These are phyloP conservation scores for Vitis hybrid DNA, from an alignment of 177 flowering plant genomes.

Conservation along the genomic window DNA sequence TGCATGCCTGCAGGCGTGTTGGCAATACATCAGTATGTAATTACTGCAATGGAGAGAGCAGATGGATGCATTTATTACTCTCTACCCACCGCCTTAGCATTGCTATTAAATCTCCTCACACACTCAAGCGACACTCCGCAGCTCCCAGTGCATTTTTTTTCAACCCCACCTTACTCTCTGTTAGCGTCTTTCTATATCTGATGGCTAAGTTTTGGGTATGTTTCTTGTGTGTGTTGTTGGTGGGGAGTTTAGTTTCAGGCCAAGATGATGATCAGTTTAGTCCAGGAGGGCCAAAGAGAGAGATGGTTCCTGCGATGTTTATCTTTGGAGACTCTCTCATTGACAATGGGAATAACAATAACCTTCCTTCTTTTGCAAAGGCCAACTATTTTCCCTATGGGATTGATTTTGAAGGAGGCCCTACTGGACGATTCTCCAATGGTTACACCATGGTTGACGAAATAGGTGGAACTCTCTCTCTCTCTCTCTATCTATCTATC, in stretches of 20 bases:
- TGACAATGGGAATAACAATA: slow-evolving; percentile 93
- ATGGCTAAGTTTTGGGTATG: neutral
- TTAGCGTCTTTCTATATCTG: neutral
- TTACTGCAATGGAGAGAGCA: slow-evolving; percentile 10
- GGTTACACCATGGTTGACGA: slow-evolving; percentile 91
- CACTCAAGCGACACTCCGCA: neutral
- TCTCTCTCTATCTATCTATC: neutral
- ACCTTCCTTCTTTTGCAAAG: slow-evolving; percentile 80
- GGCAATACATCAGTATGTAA: neutral
- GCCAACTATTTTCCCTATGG: slow-evolving; percentile 96
- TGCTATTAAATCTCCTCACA: slow-evolving; percentile 4
- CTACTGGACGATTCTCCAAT: slow-evolving; percentile 95
- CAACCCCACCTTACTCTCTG: neutral
- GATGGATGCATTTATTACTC: slow-evolving; percentile 17
- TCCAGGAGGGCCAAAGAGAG: slow-evolving; percentile 23
- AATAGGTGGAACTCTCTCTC: slow-evolving; percentile 46
- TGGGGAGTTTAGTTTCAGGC: slow-evolving; percentile 9
- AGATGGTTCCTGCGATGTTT: slow-evolving; percentile 84
- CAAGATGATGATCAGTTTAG: slow-evolving; percentile 20
- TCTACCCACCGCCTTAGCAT: slow-evolving; percentile 18
- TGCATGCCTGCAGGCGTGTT: neutral
- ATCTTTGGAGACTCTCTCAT: slow-evolving; percentile 91
- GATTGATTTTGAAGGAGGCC: slow-evolving; percentile 83
- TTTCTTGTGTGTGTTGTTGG: slow-evolving; percentile 2
- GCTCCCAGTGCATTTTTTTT: neutral